phyloP scores from a whole-genome alignment of 371 early-diverging fungal genomes.

The Mortierella polycephala region DNA sequence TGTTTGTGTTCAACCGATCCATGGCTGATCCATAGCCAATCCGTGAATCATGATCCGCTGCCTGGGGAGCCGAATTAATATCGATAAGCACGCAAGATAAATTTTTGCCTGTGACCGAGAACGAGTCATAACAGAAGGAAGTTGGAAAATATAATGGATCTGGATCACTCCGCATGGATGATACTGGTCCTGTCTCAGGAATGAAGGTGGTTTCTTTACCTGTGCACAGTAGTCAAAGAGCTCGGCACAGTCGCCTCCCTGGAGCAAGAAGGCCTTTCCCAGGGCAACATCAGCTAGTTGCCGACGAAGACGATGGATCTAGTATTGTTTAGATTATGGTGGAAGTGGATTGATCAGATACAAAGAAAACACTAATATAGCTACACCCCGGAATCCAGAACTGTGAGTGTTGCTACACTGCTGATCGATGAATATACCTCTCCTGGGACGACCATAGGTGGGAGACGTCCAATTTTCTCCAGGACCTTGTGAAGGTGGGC shows the following conservation, averaged over 20 bases:
- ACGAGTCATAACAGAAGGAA: conserved; percentile 26
- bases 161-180: conserved; percentile 2
- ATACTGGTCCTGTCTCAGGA: not conserved
- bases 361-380: too few species aligned
- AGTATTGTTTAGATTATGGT: conserved; percentile 5
- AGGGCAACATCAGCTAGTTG: conserved; percentile 91
- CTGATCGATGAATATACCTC: conserved; percentile 68
- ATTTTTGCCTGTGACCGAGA: conserved; percentile 13
- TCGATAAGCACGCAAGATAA: too few species aligned
- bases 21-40: not conserved
- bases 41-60: too few species aligned
- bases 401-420: too few species aligned
- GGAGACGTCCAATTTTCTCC: conserved; percentile 82
- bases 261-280: conserved; percentile 92
- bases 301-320: conserved; percentile 85
- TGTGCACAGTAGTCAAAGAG: conserved; percentile 95
- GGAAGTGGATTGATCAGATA: not conserved
- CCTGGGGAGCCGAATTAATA: too few species aligned
- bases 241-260: conserved; percentile 99
- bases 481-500: conserved; percentile 76
- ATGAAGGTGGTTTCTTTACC: conserved; percentile 56
- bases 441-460: conserved; percentile 89
- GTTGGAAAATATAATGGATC: not conserved
- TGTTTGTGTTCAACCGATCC: not conserved
- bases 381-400: too few species aligned